A percentile compares a stretch with the other conserved stretches of the same genome.
phyloP scores from a whole-genome alignment of 768 basidiomycete species.

The Clavulina sp. region DNA sequence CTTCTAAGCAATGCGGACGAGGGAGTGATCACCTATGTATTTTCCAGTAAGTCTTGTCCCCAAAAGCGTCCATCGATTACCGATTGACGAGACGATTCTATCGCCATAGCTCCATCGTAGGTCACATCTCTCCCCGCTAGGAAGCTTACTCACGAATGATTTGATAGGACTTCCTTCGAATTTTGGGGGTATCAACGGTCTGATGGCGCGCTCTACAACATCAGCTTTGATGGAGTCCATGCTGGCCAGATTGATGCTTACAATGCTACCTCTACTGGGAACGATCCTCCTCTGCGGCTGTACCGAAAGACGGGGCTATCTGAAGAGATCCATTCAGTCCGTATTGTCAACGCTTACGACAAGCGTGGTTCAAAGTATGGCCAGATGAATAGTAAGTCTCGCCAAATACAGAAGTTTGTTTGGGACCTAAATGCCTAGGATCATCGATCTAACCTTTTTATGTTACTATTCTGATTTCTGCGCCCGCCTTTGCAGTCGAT shows the following conservation, averaged over 20 bases:
- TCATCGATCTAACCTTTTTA: not conserved
- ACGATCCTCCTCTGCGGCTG: conserved; percentile 2
- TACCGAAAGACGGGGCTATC: not conserved
- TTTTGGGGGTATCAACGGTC: conserved; percentile 9
- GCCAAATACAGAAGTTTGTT: not conserved
- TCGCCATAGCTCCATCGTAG: not conserved
- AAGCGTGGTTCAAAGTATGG: not conserved
- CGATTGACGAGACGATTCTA: not conserved
- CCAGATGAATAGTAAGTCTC: not conserved
- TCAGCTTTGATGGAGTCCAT: conserved; percentile 3
- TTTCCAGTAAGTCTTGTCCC: not conserved
- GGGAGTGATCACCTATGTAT: not conserved
- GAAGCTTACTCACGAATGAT: not conserved
- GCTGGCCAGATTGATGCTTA: conserved; percentile 1
- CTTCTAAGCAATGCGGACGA: not conserved
- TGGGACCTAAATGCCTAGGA: not conserved
- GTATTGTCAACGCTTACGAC: conserved; percentile 1
- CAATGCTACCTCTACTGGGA: not conserved
- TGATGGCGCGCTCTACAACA: conserved; percentile 3
- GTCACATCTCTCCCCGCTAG: not conserved
- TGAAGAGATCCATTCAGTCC: not conserved
- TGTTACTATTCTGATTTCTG: not conserved
- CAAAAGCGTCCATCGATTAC: not conserved
- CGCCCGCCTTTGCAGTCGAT: not conserved
- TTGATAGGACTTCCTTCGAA: not conserved